A percentile compares a stretch with the other conserved stretches of the same genome.
These are phyloP conservation scores for Moringa oleifera DNA, from an alignment of 345 rosid species.

Conservation along the genomic window DNA sequence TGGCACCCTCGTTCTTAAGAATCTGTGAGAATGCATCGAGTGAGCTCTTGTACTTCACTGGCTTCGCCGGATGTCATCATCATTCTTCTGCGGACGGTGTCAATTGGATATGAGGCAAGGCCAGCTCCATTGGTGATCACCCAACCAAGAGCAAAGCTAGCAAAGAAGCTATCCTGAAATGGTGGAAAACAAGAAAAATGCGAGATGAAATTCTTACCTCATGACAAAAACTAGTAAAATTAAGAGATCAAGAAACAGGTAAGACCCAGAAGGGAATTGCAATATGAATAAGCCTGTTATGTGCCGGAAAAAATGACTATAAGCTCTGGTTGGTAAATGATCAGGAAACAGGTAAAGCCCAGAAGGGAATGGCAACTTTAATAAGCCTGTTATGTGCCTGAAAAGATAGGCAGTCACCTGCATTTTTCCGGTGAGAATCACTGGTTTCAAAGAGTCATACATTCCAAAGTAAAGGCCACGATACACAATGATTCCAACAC, in stretches of 20 bases:
- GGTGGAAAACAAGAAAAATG: not conserved
- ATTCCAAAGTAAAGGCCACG: constrained; percentile 30
- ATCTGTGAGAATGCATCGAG: constrained; percentile 31
- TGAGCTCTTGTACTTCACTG: constrained; percentile 35
- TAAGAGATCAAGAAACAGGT: too few species aligned
- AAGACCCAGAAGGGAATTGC: too few species aligned
- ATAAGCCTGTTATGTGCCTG: not conserved
- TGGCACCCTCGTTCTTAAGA: constrained; percentile 36
- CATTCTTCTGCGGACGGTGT: constrained; percentile 47
- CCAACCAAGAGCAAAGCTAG: constrained; percentile 38
- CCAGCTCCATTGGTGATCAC: constrained; percentile 36
- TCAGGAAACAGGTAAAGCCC: too few species aligned
- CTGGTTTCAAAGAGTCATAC: constrained; percentile 28
- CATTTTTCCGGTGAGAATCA: constrained; percentile 12
- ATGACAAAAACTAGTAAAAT: not conserved
- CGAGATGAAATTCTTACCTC: too few species aligned
- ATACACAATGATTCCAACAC: constrained; percentile 25
- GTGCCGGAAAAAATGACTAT: too few species aligned
- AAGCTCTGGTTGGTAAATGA: too few species aligned
- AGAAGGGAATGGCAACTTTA: not conserved
- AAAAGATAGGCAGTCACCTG: constrained; percentile 7
- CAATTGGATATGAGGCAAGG: constrained; percentile 36
- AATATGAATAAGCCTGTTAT: too few species aligned
- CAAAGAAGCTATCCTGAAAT: constrained; percentile 39
- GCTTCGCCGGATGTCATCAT: constrained; percentile 46